Evolutionary conservation across 345 rosid genomes (phyloP).

Genomic region (Lenwebbia sp.): DNA sequence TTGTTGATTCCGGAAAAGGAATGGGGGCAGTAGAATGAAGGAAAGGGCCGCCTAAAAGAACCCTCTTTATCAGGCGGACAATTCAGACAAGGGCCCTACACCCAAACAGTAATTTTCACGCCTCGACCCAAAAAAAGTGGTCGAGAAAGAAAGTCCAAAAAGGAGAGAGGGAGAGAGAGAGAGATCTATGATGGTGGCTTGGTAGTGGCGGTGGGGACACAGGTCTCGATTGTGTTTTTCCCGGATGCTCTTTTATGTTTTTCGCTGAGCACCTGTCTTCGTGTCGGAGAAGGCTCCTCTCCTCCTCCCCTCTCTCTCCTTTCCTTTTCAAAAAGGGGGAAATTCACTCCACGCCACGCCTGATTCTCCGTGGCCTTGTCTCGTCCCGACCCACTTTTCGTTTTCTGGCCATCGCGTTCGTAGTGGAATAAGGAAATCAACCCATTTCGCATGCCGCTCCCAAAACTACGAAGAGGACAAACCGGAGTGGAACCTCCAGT

Average conservation of each 20-base stretch:
- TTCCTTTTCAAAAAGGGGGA: neutral
- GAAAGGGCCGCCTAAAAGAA: neutral
- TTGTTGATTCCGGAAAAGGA: neutral
- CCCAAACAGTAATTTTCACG: conserved; percentile 46
- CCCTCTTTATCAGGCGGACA: neutral
- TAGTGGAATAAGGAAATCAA: neutral
- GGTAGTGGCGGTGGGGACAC: conserved; percentile 31
- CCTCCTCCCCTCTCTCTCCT: neutral
- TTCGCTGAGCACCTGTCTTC: conserved; percentile 25
- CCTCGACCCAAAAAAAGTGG: conserved; percentile 37
- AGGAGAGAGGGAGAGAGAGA: neutral
- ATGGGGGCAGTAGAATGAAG: neutral
- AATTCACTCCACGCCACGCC: conserved; percentile 25
- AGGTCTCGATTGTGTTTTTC: conserved; percentile 32
- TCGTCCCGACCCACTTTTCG: conserved; percentile 12
- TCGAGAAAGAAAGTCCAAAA: conserved; percentile 48
- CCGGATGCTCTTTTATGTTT: conserved; percentile 10
- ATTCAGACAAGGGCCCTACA: conserved; percentile 15
- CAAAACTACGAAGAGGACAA: conserved; percentile 14
- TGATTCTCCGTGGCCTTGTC: conserved; percentile 59
- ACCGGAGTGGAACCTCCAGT: neutral
- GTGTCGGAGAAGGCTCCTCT: conserved; percentile 29
- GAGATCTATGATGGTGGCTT: conserved; percentile 25
- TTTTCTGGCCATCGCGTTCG: conserved; percentile 7
- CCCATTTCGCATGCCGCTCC: conserved; percentile 4